A percentile compares a stretch with the other conserved stretches of the same genome.
Evolutionary conservation across 140 eudicot species (phyloP).

Genomic region (Senecio squalidus): DNA sequence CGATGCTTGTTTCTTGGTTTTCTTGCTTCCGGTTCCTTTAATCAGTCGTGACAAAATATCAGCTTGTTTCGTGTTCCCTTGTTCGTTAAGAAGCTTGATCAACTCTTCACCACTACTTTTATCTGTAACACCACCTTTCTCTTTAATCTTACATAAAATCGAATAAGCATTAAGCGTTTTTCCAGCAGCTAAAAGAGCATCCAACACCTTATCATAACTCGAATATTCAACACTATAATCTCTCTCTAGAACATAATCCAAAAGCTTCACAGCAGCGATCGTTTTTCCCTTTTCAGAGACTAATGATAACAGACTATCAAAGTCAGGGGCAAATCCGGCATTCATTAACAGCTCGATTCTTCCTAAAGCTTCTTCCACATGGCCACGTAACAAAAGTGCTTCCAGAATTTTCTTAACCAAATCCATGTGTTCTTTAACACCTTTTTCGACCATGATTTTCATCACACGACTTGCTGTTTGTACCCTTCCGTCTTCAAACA

Average conservation of each 20-base stretch:
- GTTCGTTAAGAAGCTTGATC: constrained; percentile 66
- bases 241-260: constrained; percentile 79
- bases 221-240: constrained; percentile 49
- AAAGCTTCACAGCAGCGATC: constrained; percentile 73
- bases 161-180: constrained; percentile 86
- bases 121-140: constrained; percentile 76
- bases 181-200: constrained; percentile 70
- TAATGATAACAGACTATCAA: constrained; percentile 47
- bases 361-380: constrained; percentile 95
- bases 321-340: constrained; percentile 44
- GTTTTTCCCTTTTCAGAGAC: constrained; percentile 80
- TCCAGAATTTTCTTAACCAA: constrained; percentile 78
- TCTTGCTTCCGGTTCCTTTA: constrained; percentile 32
- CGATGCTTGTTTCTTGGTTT: constrained; percentile 54
- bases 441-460: constrained; percentile 84
- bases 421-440: constrained; percentile 77
- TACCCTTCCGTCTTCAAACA: constrained; percentile 79
- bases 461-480: constrained; percentile 95
- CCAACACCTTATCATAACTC: constrained; percentile 83
- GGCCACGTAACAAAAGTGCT: constrained; percentile 79
- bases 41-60: constrained; percentile 74
- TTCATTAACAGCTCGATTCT: constrained; percentile 76
- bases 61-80: constrained; percentile 86
- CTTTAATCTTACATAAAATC: constrained; percentile 66
- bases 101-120: constrained; percentile 57